phyloP scores from a whole-genome alignment of 345 rosid genomes.

The Euphorbia pulcherrima region DNA sequence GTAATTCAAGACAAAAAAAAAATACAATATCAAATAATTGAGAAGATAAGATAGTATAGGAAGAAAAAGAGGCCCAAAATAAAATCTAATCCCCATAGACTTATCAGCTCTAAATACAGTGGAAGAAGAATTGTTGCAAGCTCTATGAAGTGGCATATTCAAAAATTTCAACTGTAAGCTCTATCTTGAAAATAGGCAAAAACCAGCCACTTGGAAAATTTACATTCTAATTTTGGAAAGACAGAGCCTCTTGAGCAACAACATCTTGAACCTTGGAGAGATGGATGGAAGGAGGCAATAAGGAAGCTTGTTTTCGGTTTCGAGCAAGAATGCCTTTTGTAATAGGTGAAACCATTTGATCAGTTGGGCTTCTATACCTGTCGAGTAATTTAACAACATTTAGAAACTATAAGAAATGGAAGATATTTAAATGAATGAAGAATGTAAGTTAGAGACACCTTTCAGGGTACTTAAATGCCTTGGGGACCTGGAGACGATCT shows the following conservation, averaged over 20 bases:
- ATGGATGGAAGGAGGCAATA: constrained; percentile 60
- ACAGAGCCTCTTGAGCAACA: constrained; percentile 28
- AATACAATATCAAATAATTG: neutral
- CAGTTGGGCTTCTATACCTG: constrained; percentile 86
- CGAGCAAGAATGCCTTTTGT: constrained; percentile 79
- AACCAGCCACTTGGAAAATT: constrained; percentile 35
- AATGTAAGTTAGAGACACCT: constrained; percentile 31
- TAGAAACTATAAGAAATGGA: neutral
- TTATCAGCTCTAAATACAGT: neutral
- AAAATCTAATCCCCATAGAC: constrained; percentile 17
- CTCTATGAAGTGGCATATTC: constrained; percentile 19
- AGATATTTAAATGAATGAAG: too few relatives aligned
- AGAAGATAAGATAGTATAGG: constrained; percentile 8
- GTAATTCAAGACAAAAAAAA: neutral
- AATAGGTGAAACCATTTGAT: constrained; percentile 76
- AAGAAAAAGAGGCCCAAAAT: constrained; percentile 15
- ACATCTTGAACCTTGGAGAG: constrained; percentile 48
- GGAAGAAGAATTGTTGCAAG: constrained; percentile 10
- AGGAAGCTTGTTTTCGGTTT: constrained; percentile 49
- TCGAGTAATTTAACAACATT: neutral
- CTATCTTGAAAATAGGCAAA: constrained; percentile 72
- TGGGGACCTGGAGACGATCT: constrained; percentile 61
- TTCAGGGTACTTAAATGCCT: constrained; percentile 71
- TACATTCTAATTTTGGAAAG: constrained; percentile 27
- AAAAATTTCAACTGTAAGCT: constrained; percentile 39